These are phyloP conservation scores for Inonotus obliquus DNA, from an alignment of 1,284 basidiomycete genomes.

Conservation along the genomic window DNA sequence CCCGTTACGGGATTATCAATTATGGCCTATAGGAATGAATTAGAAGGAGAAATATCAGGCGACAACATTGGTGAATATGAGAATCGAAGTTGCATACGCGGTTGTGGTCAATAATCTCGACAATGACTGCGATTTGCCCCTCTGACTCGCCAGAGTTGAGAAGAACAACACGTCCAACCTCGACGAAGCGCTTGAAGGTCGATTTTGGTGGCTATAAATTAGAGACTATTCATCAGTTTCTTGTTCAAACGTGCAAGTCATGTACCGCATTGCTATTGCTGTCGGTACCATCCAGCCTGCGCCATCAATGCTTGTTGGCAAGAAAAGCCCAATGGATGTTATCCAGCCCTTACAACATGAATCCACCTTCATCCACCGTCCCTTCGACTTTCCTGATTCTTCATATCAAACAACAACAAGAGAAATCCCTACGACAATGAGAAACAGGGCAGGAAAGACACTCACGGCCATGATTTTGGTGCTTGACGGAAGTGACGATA, in stretches of 20 bases:
- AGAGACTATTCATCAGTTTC: neutral
- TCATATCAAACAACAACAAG: neutral
- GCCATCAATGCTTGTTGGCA: neutral
- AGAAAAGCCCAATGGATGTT: neutral
- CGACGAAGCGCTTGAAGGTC: conserved; percentile 90
- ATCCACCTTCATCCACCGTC: neutral
- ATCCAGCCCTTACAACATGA: neutral
- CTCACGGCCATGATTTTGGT: conserved; percentile 5
- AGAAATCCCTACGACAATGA: neutral
- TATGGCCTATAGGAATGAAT: conserved; percentile 64
- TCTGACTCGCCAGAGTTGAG: conserved; percentile 84
- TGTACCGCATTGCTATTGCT: neutral
- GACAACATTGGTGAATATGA: neutral
- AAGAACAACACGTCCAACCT: conserved; percentile 97
- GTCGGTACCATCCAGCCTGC: neutral
- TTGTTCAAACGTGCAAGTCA: neutral
- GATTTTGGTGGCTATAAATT: conserved; percentile 6
- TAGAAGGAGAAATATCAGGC: neutral
- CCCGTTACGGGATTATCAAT: conserved; percentile 91
- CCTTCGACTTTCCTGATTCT: neutral
- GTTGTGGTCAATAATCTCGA: conserved; percentile 99
- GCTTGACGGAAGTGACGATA: neutral
- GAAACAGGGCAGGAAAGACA: neutral
- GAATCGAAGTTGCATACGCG: conserved; percentile 60
- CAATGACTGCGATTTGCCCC: conserved; percentile 93